Conservation (phyloP, 2,329 filamentous ascomycete species). For the Xylariaceae sp. region DNA sequence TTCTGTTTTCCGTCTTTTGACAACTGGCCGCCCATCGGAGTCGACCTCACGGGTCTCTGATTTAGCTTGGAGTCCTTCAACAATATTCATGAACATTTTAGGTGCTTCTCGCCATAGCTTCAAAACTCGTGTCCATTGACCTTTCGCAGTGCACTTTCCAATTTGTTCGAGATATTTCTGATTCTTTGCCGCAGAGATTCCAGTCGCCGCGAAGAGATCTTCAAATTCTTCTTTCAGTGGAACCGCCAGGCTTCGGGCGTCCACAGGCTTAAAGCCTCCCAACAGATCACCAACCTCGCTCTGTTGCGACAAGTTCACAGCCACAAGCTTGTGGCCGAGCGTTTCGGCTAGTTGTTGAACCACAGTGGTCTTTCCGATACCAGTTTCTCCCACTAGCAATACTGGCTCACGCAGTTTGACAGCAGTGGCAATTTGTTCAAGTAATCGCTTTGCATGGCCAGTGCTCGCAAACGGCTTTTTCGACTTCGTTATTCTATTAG, state of each 20-base stretch:
- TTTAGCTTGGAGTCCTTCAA: slow-evolving; percentile 50
- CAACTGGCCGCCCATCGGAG: slow-evolving; percentile 54
- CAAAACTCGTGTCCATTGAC: slow-evolving; percentile 82
- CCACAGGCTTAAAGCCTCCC: slow-evolving; percentile 95
- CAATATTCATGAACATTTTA: slow-evolving; percentile 74
- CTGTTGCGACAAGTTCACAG: slow-evolving; percentile 96
- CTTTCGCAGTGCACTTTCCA: slow-evolving; percentile 71
- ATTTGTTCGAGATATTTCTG: slow-evolving; percentile 80
- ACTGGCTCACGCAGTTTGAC: slow-evolving; percentile 83
- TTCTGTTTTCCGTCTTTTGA: slow-evolving; percentile 64
- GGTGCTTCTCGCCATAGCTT: slow-evolving; percentile 86
- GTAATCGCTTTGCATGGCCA: slow-evolving; percentile 72
- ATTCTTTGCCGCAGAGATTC: slow-evolving; percentile 84
- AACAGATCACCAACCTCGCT: slow-evolving; percentile 95
- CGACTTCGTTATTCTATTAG: slow-evolving; percentile 46
- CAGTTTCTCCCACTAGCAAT: slow-evolving; percentile 94
- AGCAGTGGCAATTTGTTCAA: slow-evolving; percentile 84
- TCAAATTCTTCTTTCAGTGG: slow-evolving; percentile 94
- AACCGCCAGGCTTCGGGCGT: slow-evolving; percentile 79
- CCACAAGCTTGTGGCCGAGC: slow-evolving; percentile 80
- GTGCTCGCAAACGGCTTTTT: slow-evolving; percentile 81
- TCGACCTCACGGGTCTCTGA: slow-evolving; percentile 35
- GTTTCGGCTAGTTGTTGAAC: slow-evolving; percentile 86
- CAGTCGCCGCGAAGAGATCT: slow-evolving; percentile 77
- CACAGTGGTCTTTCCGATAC: slow-evolving; percentile 95